phyloP scores from a whole-genome alignment of 345 rosid species.

The Eucalyptus marginata region DNA sequence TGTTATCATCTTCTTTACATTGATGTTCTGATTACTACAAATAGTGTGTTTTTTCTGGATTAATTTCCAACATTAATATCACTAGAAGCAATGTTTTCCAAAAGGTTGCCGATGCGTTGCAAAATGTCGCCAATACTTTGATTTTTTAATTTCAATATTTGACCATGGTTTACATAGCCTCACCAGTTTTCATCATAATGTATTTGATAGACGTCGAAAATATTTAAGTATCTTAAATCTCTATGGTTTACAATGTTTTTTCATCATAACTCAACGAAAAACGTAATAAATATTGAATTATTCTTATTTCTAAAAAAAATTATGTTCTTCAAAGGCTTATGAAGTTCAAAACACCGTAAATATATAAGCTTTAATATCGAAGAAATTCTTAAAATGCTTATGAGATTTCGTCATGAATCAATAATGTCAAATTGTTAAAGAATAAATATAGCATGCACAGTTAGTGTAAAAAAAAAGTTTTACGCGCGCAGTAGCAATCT shows the following conservation, averaged over 20 bases:
- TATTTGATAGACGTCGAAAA: too few relatives aligned
- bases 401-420: background rate
- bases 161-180: background rate
- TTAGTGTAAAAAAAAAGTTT: too few relatives aligned
- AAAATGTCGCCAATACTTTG: background rate
- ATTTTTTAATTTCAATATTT: background rate
- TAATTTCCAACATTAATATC: too few relatives aligned
- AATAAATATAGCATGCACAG: background rate
- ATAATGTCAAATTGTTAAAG: background rate
- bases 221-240: background rate
- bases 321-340: background rate
- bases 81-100: too few relatives aligned
- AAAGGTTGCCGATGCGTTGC: background rate
- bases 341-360: background rate
- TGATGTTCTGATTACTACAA: too few relatives aligned
- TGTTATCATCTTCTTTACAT: too few relatives aligned
- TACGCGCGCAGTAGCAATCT: fast-evolving
- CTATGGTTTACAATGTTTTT: background rate
- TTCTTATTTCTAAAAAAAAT: background rate
- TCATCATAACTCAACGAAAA: background rate
- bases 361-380: too few relatives aligned
- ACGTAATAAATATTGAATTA: background rate
- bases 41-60: too few relatives aligned
- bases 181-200: background rate
- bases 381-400: too few relatives aligned